These are phyloP conservation scores for Diaporthe capsici DNA, from an alignment of 2,329 filamentous ascomycete species.

Conservation along the genomic window DNA sequence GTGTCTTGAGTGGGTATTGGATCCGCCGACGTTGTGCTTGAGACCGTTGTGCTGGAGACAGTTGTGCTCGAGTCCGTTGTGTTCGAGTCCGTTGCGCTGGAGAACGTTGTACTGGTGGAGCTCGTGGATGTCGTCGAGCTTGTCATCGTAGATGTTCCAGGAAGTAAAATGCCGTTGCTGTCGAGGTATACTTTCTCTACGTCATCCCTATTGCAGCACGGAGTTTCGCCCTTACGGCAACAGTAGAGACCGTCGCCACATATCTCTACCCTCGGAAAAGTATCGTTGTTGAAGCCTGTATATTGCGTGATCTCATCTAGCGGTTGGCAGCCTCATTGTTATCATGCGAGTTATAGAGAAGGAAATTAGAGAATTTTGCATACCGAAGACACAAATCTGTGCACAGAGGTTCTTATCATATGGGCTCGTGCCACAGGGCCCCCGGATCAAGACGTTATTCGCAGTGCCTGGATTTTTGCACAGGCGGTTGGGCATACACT, in stretches of 20 bases:
- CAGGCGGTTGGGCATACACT: constrained; percentile 1
- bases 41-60: background rate
- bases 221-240: background rate
- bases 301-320: background rate
- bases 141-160: background rate
- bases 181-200: background rate
- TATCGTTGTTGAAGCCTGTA: background rate
- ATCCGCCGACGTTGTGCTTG: background rate
- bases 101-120: background rate
- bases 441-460: background rate
- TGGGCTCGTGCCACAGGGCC: background rate
- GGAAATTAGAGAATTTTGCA: background rate
- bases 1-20: background rate
- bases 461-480: background rate
- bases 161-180: background rate
- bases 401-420: background rate
- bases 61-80: background rate
- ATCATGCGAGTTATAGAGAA: background rate
- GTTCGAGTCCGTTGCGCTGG: background rate
- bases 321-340: background rate
- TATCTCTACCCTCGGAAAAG: background rate
- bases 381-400: background rate
- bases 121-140: background rate
- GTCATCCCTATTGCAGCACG: background rate
- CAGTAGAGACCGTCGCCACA: background rate